A percentile compares a stretch with the other conserved stretches of the same genome.
These are phyloP conservation scores for Venturia aucupariae DNA, from an alignment of 2,329 filamentous ascomycete species.

Conservation along the genomic window DNA sequence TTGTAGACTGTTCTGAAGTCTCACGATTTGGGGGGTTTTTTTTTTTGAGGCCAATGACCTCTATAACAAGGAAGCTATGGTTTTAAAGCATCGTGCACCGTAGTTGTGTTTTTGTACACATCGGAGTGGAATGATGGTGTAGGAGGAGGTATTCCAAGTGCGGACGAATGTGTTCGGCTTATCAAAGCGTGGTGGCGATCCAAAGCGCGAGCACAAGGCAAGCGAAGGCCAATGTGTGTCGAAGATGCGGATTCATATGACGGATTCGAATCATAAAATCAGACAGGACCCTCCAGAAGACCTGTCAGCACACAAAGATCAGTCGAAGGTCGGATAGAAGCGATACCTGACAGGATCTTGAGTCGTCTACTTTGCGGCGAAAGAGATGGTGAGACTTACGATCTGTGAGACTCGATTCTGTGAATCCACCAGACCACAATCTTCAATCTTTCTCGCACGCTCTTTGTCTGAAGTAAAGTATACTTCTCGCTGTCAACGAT, in stretches of 20 bases:
- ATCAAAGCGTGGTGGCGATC: slow-evolving; percentile 11
- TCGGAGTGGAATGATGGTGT: background rate
- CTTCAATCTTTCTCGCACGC: slow-evolving; percentile 73
- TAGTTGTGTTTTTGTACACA: background rate
- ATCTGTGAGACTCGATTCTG: slow-evolving; percentile 59
- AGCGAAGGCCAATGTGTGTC: slow-evolving; percentile 7
- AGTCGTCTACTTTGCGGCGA: background rate
- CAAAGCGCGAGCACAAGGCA: background rate
- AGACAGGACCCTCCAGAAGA: slow-evolving; percentile 13
- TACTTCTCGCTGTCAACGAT: slow-evolving; percentile 75
- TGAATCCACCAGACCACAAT: slow-evolving; percentile 72
- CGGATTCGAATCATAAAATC: slow-evolving; percentile 7
- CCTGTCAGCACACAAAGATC: slow-evolving; percentile 12
- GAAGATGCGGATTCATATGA: slow-evolving; percentile 2
- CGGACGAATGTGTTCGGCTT: background rate
- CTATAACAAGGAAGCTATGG: background rate
- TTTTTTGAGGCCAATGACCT: background rate
- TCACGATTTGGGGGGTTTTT: no score
- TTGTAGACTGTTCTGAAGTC: no score
- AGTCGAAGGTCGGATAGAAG: background rate
- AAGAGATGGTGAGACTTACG: slow-evolving; percentile 46
- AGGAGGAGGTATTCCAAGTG: background rate
- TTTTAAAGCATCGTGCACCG: background rate
- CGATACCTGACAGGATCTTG: background rate
- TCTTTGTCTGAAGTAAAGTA: slow-evolving; percentile 59